phyloP scores from a whole-genome alignment of 129 eudicot species.

The Artemisia annua region DNA sequence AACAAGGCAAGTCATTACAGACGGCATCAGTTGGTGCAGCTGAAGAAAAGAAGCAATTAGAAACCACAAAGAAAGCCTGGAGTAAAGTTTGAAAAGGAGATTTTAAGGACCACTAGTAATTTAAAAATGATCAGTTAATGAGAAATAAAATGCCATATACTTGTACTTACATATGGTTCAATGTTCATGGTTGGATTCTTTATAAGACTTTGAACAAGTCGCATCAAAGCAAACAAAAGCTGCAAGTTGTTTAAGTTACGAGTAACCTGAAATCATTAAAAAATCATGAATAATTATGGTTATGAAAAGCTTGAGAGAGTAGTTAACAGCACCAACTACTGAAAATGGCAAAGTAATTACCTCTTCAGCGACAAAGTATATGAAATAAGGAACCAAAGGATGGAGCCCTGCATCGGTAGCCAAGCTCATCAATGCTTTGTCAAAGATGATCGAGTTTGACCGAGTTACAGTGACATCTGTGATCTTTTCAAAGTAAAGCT shows the following conservation, averaged over 20 bases:
- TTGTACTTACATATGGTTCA: constrained; percentile 87
- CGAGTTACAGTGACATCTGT: constrained; percentile 77
- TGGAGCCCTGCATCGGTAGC: constrained; percentile 91
- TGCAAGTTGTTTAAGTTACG: constrained; percentile 71
- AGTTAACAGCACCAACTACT: background rate
- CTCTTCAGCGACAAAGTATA: constrained; percentile 94
- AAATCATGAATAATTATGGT: background rate
- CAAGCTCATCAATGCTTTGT: constrained; percentile 78
- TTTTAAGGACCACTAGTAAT: background rate
- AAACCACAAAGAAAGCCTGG: constrained; percentile 21
- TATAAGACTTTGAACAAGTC: constrained; percentile 83
- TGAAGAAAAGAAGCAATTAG: constrained; percentile 35
- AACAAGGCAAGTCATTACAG: constrained; percentile 91
- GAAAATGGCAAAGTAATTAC: constrained; percentile 34
- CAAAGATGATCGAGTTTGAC: constrained; percentile 70
- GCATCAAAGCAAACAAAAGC: constrained; percentile 89
- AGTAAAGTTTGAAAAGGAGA: constrained; percentile 1
- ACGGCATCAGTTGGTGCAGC: constrained; percentile 96
- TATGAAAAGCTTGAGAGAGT: background rate
- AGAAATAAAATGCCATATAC: background rate
- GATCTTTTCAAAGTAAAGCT: constrained; percentile 92
- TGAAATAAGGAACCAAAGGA: constrained; percentile 89
- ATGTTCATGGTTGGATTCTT: constrained; percentile 80
- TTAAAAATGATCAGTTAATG: background rate
- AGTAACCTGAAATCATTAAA: constrained; percentile 59